Evolutionary conservation across 192 early-diverging fungal genomes (phyloP), one percentile per base, ranked within the genome.

Genomic region (Linnemannia schmuckeri): DNA sequence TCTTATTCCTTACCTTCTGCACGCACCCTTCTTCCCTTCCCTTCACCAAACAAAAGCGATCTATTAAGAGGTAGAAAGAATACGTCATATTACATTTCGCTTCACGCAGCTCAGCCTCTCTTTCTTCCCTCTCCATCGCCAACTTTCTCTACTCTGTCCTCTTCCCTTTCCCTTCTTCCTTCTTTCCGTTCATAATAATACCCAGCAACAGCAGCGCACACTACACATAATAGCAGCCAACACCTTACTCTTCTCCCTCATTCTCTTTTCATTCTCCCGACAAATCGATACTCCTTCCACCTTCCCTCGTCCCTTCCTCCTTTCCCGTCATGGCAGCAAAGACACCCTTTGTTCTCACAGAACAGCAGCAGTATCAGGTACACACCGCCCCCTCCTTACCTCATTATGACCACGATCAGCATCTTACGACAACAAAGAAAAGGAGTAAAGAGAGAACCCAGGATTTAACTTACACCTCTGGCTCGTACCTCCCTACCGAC

Each of bases 331-430:
- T 66, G 61, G 10, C 61, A 66, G 61, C 78, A 85, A 80, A 38
- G 7, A 20, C 54, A 7, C 10, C 83, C 6, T 46, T 35, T 37
- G 68, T 40, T 38, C 33, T 79, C 4, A 84, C 63, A 15, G 69
- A 76, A 17, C 72, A 80, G 54, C 83, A 76, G 24, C 83, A 85
- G 52, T 85, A 79, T 33, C 68, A 57, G 73, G 83, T 85, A 70
- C 27, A 30, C 30, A 52, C 42, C 33, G 9, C 44, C 44, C 15
- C n/a, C 18, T 2, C 35, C 18, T 27, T 35, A 49, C 37, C 15
- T 33, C 33, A 52, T 38, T 30, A n/a, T n/a, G 0, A n/a, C 38
- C 24, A 27, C n/a, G 37, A 27, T 30, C 8, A 12, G 27, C 46
- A 24, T 27, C 18, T 10, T 72, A 2, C 17, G 22, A 17, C 13